Conservation (phyloP, 164 flowering plant genomes). For the Buxus sempervirens region DNA sequence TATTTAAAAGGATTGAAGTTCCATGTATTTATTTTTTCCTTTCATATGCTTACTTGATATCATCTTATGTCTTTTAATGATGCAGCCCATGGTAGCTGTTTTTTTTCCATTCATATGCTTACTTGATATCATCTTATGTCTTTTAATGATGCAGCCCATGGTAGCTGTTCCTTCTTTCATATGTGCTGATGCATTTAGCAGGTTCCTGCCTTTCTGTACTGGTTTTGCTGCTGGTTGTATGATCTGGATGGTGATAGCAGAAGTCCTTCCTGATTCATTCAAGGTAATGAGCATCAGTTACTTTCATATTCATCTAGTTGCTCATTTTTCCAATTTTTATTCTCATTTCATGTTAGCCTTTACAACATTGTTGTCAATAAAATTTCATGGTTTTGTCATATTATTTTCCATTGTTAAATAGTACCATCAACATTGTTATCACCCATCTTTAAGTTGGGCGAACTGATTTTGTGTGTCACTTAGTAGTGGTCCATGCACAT, state of each 20-base stretch:
- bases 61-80: not conserved
- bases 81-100: constrained; percentile 96
- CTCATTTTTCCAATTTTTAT: not conserved
- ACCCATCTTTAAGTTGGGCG: too few species aligned
- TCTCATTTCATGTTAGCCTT: too few species aligned
- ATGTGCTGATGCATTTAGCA: constrained; percentile 96
- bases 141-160: constrained; percentile 61
- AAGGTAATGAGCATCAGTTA: constrained; percentile 47
- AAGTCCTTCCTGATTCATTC: constrained; percentile 95
- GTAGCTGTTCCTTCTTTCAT: constrained; percentile 96
- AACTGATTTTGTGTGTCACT: too few species aligned
- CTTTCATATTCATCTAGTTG: not conserved
- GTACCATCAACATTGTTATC: too few species aligned
- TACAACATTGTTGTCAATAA: too few species aligned
- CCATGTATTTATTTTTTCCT: not conserved
- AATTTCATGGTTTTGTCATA: too few species aligned
- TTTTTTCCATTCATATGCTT: not conserved
- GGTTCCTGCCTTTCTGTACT: constrained; percentile 87
- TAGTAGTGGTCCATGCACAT: too few species aligned
- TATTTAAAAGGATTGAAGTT: not conserved
- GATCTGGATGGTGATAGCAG: constrained; percentile 99
- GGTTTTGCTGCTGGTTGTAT: constrained; percentile 99
- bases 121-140: not conserved
- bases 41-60: not conserved
- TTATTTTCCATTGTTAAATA: too few species aligned